Percentiles rank a stretch among this genome's conserved stretches.
These are phyloP conservation scores for Rhodotorula diobovata DNA, from an alignment of 768 basidiomycete species.

Conservation along the genomic window DNA sequence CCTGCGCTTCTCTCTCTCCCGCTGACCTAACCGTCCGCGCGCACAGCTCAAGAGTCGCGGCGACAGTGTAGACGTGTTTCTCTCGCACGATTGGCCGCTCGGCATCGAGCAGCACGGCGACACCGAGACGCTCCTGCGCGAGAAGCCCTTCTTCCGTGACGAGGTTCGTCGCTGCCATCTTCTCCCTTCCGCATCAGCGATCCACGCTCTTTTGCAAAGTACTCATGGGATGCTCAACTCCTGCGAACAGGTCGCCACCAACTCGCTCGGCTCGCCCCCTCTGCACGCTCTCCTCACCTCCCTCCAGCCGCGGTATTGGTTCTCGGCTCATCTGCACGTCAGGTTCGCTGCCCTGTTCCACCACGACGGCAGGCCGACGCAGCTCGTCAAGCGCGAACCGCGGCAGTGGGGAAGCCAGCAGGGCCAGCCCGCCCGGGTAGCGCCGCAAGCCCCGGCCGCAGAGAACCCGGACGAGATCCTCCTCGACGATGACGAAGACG, in stretches of 20 bases:
- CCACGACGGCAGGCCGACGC: conserved; percentile 39
- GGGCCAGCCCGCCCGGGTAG: background rate
- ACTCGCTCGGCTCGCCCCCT: conserved; percentile 78
- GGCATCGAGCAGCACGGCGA: conserved; percentile 79
- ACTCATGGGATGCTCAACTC: too few relatives aligned
- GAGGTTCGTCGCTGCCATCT: conserved; percentile 51
- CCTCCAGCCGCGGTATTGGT: conserved; percentile 81
- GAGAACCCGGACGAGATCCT: conserved; percentile 5
- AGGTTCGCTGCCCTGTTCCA: conserved; percentile 65
- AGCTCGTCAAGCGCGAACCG: conserved; percentile 1
- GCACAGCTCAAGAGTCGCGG: conserved; percentile 30
- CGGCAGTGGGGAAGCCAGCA: too few relatives aligned
- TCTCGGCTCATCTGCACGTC: conserved; percentile 83
- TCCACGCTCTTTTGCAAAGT: background rate
- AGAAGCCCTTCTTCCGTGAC: conserved; percentile 69
- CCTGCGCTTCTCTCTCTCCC: background rate
- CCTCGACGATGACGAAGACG: background rate
- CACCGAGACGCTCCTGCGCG: conserved; percentile 59
- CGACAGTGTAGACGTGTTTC: conserved; percentile 60
- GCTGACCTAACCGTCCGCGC: too few relatives aligned
- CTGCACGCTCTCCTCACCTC: conserved; percentile 68
- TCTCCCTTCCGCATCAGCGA: background rate
- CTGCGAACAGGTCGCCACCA: conserved; percentile 55
- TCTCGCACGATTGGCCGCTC: conserved; percentile 96
- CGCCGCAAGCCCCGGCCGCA: background rate